A percentile compares a stretch with the other conserved stretches of the same genome.
phyloP scores from a whole-genome alignment of 2,329 filamentous ascomycete species.

The Neophaeococcomyces aloes region DNA sequence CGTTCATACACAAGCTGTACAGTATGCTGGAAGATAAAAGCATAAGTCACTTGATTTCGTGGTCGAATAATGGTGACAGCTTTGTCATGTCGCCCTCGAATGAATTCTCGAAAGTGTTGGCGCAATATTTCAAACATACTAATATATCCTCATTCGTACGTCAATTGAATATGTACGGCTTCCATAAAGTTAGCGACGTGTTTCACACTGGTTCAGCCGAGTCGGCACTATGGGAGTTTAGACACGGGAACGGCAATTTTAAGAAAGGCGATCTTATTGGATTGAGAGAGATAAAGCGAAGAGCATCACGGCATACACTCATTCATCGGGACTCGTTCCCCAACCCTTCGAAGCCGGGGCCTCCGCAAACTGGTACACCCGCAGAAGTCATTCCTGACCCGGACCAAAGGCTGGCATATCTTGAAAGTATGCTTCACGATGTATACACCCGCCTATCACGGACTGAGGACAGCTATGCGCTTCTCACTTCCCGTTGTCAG shows the following conservation, averaged over 20 bases:
- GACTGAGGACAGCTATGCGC: constrained; percentile 71
- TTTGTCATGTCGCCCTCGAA: constrained; percentile 98
- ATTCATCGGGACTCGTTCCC: constrained; percentile 87
- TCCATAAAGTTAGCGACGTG: constrained; percentile 98
- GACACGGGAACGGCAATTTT: constrained; percentile 94
- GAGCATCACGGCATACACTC: constrained; percentile 82
- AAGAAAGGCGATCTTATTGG: constrained; percentile 88
- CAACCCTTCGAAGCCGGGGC: constrained; percentile 57
- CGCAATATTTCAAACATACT: constrained; percentile 98
- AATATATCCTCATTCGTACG: constrained; percentile 98
- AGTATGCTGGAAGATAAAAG: constrained; percentile 94
- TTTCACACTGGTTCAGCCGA: constrained; percentile 93
- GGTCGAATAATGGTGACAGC: constrained; percentile 87
- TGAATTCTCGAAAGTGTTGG: constrained; percentile 95
- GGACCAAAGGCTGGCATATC: constrained; percentile 60
- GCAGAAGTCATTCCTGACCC: constrained; percentile 72
- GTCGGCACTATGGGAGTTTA: constrained; percentile 95
- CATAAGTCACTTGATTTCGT: constrained; percentile 93
- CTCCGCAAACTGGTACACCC: constrained; percentile 73
- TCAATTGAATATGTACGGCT: constrained; percentile 98
- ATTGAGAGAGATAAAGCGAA: constrained; percentile 85
- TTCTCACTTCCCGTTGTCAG: constrained; percentile 71
- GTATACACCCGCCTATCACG: constrained; percentile 64
- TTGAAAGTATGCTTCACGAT: constrained; percentile 79
- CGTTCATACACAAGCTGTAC: constrained; percentile 98